Percentiles rank a stretch among this genome's conserved stretches.
Evolutionary conservation across 2,329 filamentous ascomycete genomes (phyloP).

Genomic region (Neofusicoccum umdonicola): DNA sequence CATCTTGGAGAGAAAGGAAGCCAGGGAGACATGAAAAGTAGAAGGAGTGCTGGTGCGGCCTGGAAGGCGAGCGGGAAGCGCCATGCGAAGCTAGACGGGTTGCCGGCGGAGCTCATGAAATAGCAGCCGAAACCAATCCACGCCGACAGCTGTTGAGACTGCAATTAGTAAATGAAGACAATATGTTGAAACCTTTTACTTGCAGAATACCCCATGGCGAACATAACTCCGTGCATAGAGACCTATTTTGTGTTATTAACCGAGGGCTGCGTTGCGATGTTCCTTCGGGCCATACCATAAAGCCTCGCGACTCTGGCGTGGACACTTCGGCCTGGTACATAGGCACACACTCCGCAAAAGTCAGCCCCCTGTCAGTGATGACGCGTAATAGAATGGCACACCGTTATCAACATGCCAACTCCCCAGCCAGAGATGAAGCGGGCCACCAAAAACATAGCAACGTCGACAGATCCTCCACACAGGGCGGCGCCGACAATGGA

Average conservation of each 20-base stretch:
- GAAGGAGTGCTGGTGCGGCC: slow-evolving; percentile 38
- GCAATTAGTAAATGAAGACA: neutral
- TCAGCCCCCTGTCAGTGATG: slow-evolving; percentile 9
- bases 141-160: slow-evolving; percentile 24
- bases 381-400: neutral
- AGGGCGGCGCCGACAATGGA: slow-evolving; percentile 41
- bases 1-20: slow-evolving; percentile 46
- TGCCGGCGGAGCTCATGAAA: slow-evolving; percentile 33
- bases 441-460: slow-evolving; percentile 43
- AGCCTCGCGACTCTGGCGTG: slow-evolving; percentile 38
- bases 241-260: neutral
- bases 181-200: neutral
- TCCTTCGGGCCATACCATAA: slow-evolving; percentile 29
- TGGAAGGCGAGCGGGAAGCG: slow-evolving; percentile 47
- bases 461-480: slow-evolving; percentile 36
- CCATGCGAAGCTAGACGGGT: slow-evolving; percentile 42
- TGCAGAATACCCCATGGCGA: slow-evolving; percentile 38
- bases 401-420: slow-evolving; percentile 34
- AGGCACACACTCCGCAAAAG: slow-evolving; percentile 22
- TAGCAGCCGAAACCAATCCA: slow-evolving; percentile 45
- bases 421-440: slow-evolving; percentile 40
- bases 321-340: slow-evolving; percentile 44
- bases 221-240: slow-evolving; percentile 42
- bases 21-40: slow-evolving; percentile 39
- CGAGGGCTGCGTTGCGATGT: neutral